A percentile compares a stretch with the other conserved stretches of the same genome.
Evolutionary conservation across 306 rosid genomes (phyloP).

Genomic region (Inga leiocalycina): DNA sequence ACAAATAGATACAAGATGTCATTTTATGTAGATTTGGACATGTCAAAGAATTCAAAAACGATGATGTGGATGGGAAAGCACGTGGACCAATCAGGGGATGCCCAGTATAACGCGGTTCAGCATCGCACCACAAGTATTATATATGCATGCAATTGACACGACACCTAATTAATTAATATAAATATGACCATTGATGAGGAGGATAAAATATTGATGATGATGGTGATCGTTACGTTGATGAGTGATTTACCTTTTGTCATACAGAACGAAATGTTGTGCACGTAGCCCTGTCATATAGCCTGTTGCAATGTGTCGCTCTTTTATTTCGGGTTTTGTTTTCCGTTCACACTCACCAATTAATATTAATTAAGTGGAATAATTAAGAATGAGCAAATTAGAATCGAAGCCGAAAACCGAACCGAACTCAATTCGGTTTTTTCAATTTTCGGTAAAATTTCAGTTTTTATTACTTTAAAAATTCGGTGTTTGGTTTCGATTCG

Average conservation of each 20-base stretch:
- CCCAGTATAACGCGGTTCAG: constrained; percentile 48
- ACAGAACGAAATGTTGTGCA: neutral
- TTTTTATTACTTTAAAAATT: too few species aligned
- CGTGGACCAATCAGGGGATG: constrained; percentile 45
- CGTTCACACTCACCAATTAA: neutral
- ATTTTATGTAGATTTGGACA: neutral
- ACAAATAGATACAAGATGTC: constrained; percentile 6
- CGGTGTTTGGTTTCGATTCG: too few species aligned
- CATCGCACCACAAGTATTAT: constrained; percentile 23
- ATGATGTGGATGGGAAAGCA: constrained; percentile 26
- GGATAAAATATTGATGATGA: neutral
- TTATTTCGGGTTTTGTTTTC: neutral
- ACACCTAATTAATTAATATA: constrained; percentile 2
- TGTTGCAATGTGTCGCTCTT: neutral
- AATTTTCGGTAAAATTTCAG: too few species aligned
- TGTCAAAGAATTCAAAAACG: neutral
- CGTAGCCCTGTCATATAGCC: neutral
- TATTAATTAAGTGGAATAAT: too few species aligned
- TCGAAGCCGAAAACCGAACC: too few species aligned
- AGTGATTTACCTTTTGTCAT: neutral
- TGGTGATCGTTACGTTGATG: neutral
- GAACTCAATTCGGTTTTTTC: too few species aligned
- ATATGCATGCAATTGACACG: neutral
- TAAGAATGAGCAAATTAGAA: too few species aligned
- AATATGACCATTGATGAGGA: neutral